Percentiles rank a stretch among this genome's conserved stretches.
These are phyloP conservation scores for Dichomitus squalens DNA, from an alignment of 1,284 basidiomycete species.

Conservation along the genomic window DNA sequence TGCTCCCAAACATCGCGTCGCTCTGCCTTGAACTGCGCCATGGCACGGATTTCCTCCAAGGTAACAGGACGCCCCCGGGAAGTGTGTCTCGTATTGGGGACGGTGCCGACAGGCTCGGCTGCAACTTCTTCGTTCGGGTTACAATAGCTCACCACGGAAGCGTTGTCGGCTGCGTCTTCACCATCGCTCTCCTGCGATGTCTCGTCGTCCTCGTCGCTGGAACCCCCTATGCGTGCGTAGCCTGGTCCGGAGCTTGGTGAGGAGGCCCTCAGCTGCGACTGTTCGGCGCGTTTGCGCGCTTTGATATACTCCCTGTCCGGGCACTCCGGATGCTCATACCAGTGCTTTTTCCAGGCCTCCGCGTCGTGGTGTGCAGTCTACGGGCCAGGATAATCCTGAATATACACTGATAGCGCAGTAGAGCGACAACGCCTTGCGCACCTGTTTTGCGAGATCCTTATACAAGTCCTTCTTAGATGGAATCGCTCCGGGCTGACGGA, in stretches of 20 bases:
- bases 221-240: not conserved
- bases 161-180: not conserved
- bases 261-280: not conserved
- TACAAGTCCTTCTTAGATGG: not conserved
- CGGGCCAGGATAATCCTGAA: not conserved
- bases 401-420: not conserved
- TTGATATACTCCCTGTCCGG: constrained; percentile 3
- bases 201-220: not conserved
- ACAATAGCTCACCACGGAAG: not conserved
- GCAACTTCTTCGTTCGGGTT: not conserved
- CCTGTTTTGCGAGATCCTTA: not conserved
- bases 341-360: constrained; percentile 3
- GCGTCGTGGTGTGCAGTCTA: not conserved
- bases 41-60: constrained; percentile 7
- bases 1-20: not conserved
- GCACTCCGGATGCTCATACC: not conserved
- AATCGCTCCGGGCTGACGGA: not conserved
- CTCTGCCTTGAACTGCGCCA: constrained; percentile 11
- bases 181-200: not conserved
- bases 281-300: not conserved
- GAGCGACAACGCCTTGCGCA: not conserved
- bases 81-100: not conserved
- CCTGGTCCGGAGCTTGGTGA: not conserved
- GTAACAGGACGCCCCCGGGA: constrained; percentile 7
- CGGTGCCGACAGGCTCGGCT: not conserved